Evolutionary conservation across 1,284 basidiomycete genomes (phyloP).

Genomic region (Sporisorium reilianum): DNA sequence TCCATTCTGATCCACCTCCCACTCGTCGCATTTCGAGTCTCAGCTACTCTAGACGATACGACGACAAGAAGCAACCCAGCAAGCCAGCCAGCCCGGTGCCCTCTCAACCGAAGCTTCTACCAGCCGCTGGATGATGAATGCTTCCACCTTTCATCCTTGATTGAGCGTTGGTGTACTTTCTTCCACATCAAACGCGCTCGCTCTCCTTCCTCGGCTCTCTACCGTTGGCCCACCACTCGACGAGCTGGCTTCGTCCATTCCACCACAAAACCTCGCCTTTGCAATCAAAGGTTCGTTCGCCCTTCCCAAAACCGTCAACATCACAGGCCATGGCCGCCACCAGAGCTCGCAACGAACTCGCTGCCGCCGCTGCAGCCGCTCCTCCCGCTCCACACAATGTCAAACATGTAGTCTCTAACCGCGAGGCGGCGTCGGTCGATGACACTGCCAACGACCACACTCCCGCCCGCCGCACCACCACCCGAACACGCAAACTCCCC

Average conservation of each 20-base stretch:
- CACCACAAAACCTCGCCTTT: not conserved
- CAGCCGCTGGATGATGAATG: slow-evolving; percentile 35
- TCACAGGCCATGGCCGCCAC: slow-evolving; percentile 51
- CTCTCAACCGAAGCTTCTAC: not conserved
- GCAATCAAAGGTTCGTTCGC: too few relatives aligned
- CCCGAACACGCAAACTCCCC: slow-evolving; percentile 47
- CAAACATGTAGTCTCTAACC: slow-evolving; percentile 19
- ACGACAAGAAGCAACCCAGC: not conserved
- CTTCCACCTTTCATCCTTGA: slow-evolving; percentile 21
- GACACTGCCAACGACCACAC: slow-evolving; percentile 23
- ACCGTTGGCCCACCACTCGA: not conserved
- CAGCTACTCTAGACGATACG: not conserved
- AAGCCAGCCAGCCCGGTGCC: not conserved
- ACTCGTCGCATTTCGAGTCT: not conserved
- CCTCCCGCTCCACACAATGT: slow-evolving; percentile 23
- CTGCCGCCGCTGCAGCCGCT: slow-evolving; percentile 21
- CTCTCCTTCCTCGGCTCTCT: slow-evolving; percentile 1
- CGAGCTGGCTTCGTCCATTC: slow-evolving; percentile 6
- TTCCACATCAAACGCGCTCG: slow-evolving; percentile 29
- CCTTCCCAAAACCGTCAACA: not conserved
- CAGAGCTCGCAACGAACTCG: slow-evolving; percentile 43
- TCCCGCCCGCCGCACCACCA: slow-evolving; percentile 50
- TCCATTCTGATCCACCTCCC: not conserved
- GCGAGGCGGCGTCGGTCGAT: slow-evolving; percentile 15
- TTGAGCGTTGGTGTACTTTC: slow-evolving; percentile 36